These are phyloP conservation scores for Nematocida homosporus DNA, from an alignment of 371 early-diverging fungal species.

Conservation along the genomic window DNA sequence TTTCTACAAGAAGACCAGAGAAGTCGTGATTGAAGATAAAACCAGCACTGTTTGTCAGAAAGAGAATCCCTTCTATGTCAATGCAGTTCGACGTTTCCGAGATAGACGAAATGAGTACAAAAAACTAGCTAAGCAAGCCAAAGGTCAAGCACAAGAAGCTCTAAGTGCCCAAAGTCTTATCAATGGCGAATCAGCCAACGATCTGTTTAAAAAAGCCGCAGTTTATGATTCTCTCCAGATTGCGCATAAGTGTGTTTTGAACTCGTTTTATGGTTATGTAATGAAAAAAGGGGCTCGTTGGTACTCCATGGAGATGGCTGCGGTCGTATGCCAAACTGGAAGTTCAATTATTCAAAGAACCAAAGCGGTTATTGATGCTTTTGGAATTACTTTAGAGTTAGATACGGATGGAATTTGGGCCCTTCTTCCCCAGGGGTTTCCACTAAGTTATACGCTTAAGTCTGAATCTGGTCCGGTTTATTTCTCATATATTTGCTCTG, in stretches of 20 bases:
- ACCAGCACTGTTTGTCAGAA: slow-evolving; percentile 80
- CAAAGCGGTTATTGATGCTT: slow-evolving; percentile 78
- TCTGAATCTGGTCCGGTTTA: slow-evolving; percentile 71
- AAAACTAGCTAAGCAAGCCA: slow-evolving; percentile 80
- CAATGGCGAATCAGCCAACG: slow-evolving; percentile 70
- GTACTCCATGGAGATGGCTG: slow-evolving; percentile 99
- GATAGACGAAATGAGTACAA: slow-evolving; percentile 97
- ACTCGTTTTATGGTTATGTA: slow-evolving; percentile 98
- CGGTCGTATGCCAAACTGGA: slow-evolving; percentile 89
- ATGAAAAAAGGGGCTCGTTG: slow-evolving; percentile 98
- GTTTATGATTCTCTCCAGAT: slow-evolving; percentile 91
- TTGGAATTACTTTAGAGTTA: slow-evolving; percentile 90
- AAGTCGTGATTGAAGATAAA: slow-evolving; percentile 53
- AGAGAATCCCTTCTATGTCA: slow-evolving; percentile 96
- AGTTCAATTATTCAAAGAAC: slow-evolving; percentile 92
- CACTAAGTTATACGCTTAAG: slow-evolving; percentile 74
- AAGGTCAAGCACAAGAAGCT: slow-evolving; percentile 76
- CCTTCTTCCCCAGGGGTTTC: slow-evolving; percentile 83
- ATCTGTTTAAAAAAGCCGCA: slow-evolving; percentile 79
- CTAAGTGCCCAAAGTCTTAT: slow-evolving; percentile 59
- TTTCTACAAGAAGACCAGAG: slow-evolving; percentile 77
- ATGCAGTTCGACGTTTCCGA: slow-evolving; percentile 90
- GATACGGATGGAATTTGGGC: slow-evolving; percentile 99
- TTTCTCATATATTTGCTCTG: slow-evolving; percentile 85
- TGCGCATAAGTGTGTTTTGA: slow-evolving; percentile 90